These are phyloP conservation scores for Westerdykella sp. DNA, from an alignment of 2,329 filamentous ascomycete species.

Conservation along the genomic window DNA sequence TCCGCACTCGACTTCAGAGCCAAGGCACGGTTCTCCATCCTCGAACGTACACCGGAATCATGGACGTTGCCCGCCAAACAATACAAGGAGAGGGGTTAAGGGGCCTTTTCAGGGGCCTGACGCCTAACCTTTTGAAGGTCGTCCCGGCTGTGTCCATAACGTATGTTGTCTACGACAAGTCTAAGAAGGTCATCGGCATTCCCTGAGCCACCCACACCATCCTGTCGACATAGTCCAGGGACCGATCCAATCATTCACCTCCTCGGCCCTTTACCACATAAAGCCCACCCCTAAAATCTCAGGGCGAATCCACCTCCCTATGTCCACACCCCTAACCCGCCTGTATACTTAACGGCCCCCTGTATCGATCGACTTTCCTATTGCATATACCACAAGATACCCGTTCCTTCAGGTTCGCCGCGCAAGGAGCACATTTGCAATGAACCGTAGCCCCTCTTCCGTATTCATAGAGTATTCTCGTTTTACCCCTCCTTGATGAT, in stretches of 20 bases:
- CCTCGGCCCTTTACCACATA: not conserved
- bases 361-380: constrained; percentile 9
- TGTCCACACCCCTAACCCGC: not conserved
- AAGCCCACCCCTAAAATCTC: not conserved
- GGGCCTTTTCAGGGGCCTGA: constrained; percentile 90
- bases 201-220: constrained; percentile 16
- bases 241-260: not conserved
- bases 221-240: not conserved
- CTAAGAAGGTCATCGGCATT: constrained; percentile 33
- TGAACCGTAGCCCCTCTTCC: too few relatives aligned
- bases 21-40: constrained; percentile 92
- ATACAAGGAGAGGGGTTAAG: constrained; percentile 73
- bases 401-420: constrained; percentile 8
- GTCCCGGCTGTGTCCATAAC: constrained; percentile 87
- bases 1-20: constrained; percentile 85
- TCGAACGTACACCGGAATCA: constrained; percentile 81
- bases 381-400: constrained; percentile 28
- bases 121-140: constrained; percentile 92
- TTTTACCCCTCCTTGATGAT: not conserved
- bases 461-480: not conserved
- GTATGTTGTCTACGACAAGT: constrained; percentile 40
- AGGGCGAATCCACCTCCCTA: not conserved
- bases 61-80: constrained; percentile 81
- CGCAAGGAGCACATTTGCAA: too few relatives aligned
- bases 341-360: not conserved